Conservation (phyloP, 2,329 filamentous ascomycete genomes). For the Cordyceps javanica region DNA sequence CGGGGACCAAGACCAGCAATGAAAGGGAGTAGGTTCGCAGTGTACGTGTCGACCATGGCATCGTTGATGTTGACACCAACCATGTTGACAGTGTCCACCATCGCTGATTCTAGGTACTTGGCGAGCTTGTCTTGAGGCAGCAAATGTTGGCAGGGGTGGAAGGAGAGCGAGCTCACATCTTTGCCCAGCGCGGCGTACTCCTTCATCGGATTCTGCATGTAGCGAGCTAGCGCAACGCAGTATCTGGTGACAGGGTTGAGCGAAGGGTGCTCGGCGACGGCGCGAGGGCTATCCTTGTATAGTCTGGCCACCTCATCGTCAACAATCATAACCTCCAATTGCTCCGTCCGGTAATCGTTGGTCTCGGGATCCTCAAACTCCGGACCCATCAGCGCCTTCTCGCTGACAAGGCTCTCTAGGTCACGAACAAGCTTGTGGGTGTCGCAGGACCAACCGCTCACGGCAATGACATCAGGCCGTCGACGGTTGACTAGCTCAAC, state of each 20-base stretch:
- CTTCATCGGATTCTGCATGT: slow-evolving; percentile 92
- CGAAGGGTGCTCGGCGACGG: slow-evolving; percentile 71
- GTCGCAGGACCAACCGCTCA: slow-evolving; percentile 84
- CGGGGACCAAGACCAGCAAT: slow-evolving; percentile 86
- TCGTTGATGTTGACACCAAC: slow-evolving; percentile 95
- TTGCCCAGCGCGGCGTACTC: slow-evolving; percentile 91
- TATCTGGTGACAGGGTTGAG: slow-evolving; percentile 76
- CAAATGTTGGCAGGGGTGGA: slow-evolving; percentile 85
- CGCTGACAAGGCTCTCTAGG: slow-evolving; percentile 69
- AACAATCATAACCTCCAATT: slow-evolving; percentile 81
- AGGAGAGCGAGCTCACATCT: slow-evolving; percentile 79
- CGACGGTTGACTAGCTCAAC: slow-evolving; percentile 72
- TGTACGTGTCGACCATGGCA: slow-evolving; percentile 72
- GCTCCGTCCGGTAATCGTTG: slow-evolving; percentile 68
- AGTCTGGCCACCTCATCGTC: slow-evolving; percentile 97
- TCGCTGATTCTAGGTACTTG: slow-evolving; percentile 85
- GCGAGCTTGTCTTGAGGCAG: slow-evolving; percentile 81
- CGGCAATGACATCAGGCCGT: slow-evolving; percentile 81
- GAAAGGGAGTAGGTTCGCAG: slow-evolving; percentile 83
- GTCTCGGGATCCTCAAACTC: slow-evolving; percentile 78
- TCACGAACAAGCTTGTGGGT: slow-evolving; percentile 79
- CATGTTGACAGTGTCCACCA: slow-evolving; percentile 98
- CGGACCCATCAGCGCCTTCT: slow-evolving; percentile 69
- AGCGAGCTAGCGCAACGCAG: slow-evolving; percentile 81
- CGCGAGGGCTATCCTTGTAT: slow-evolving; percentile 85